Conservation (phyloP, 208 protist species). For the Blastocrithidia nonstop region DNA sequence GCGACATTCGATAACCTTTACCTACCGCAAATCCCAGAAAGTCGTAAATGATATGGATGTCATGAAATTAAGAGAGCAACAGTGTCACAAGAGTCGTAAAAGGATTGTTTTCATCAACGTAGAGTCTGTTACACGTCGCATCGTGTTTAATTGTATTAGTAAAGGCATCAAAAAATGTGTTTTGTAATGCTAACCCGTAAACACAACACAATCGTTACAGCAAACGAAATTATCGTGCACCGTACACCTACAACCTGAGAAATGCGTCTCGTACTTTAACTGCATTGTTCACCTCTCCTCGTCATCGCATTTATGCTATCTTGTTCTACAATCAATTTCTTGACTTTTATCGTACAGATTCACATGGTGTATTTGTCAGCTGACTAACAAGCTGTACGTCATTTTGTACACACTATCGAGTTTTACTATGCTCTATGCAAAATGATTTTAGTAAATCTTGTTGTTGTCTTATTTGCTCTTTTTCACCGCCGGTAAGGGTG, state of each 20-base stretch:
- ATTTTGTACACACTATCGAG: slow-evolving; percentile 13
- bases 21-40: slow-evolving; percentile 68
- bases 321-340: slow-evolving; percentile 65
- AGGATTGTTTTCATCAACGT: slow-evolving; percentile 30
- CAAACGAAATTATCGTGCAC: slow-evolving; percentile 42
- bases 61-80: slow-evolving; percentile 39
- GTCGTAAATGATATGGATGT: slow-evolving; percentile 66
- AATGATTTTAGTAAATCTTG: slow-evolving; percentile 48
- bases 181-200: slow-evolving; percentile 56
- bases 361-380: slow-evolving; percentile 21
- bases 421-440: slow-evolving; percentile 23
- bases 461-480: slow-evolving; percentile 37
- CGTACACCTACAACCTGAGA: slow-evolving; percentile 57
- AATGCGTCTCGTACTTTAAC: slow-evolving; percentile 70
- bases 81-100: slow-evolving; percentile 39
- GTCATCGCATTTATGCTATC: slow-evolving; percentile 60
- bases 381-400: slow-evolving; percentile 31
- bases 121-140: slow-evolving; percentile 17
- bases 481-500: slow-evolving; percentile 18
- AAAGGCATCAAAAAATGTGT: slow-evolving; percentile 68
- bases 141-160: slow-evolving; percentile 59
- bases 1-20: slow-evolving; percentile 44
- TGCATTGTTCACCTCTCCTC: slow-evolving; percentile 68
- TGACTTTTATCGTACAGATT: slow-evolving; percentile 38
- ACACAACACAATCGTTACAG: slow-evolving; percentile 70